These are phyloP conservation scores for Daldinia concentrica DNA, from an alignment of 495 filamentous ascomycete species.

Conservation along the genomic window DNA sequence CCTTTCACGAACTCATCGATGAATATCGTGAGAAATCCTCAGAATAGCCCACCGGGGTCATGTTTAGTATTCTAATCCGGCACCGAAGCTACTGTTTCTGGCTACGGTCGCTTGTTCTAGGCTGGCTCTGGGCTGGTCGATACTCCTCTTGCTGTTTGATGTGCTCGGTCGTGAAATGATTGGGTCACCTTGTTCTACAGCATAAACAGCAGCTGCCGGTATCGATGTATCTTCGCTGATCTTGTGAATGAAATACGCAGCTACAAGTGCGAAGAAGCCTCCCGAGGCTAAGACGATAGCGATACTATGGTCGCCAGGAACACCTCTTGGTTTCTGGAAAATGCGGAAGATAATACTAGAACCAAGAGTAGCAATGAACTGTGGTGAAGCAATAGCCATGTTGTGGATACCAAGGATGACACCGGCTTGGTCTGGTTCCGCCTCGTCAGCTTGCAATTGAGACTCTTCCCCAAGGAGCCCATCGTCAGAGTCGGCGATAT, in stretches of 20 bases:
- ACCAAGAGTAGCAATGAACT: conserved; percentile 84
- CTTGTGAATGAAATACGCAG: conserved; percentile 71
- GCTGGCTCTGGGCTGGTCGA: conserved; percentile 50
- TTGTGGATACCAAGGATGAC: conserved; percentile 93
- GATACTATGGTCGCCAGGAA: conserved; percentile 84
- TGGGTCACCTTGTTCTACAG: conserved; percentile 54
- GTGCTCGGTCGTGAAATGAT: conserved; percentile 39
- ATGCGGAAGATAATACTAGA: conserved; percentile 82
- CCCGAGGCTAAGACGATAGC: conserved; percentile 85
- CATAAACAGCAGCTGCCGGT: conserved; percentile 48
- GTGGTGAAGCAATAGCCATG: conserved; percentile 86
- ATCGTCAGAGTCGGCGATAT: conserved; percentile 7
- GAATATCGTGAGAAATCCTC: not conserved
- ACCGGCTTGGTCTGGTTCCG: conserved; percentile 77
- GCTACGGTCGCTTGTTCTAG: conserved; percentile 55
- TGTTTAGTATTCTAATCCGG: conserved; percentile 55
- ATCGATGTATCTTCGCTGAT: conserved; percentile 55
- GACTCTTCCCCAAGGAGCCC: conserved; percentile 40
- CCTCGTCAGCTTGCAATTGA: conserved; percentile 51
- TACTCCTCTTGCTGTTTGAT: conserved; percentile 46
- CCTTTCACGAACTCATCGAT: conserved; percentile 1
- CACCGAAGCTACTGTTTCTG: conserved; percentile 58
- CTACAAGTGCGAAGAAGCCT: conserved; percentile 77
- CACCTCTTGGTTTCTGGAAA: conserved; percentile 83
- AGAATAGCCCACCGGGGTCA: conserved; percentile 13